phyloP scores from a whole-genome alignment of 208 protist species.

The Trypanosoma mega region DNA sequence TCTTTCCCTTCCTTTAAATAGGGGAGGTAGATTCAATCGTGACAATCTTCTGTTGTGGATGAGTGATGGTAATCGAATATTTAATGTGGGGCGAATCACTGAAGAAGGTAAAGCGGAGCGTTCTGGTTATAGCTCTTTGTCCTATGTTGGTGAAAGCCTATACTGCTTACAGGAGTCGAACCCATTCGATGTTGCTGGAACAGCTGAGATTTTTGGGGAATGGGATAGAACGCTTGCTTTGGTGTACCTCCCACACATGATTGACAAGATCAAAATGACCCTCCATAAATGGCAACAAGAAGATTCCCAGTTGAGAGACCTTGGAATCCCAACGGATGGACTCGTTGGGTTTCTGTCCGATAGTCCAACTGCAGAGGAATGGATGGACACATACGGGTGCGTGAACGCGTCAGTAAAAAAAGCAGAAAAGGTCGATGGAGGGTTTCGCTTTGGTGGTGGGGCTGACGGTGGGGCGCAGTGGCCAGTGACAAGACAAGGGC shows the following conservation, averaged over 20 bases:
- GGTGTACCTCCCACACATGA: not conserved
- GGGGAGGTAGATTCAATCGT: not conserved
- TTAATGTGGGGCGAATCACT: not conserved
- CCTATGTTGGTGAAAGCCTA: not conserved
- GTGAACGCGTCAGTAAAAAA: slow-evolving; percentile 1
- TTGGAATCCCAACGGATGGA: slow-evolving; percentile 5
- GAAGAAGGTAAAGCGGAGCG: not conserved
- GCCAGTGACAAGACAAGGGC: slow-evolving; percentile 23
- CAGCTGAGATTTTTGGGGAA: not conserved
- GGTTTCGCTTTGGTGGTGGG: slow-evolving; percentile 2
- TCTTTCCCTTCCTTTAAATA: not conserved
- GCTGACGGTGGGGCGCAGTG: slow-evolving; percentile 12
- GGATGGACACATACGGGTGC: slow-evolving; percentile 12
- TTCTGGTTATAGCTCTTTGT: not conserved
- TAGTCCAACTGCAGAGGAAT: not conserved
- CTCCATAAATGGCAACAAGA: not conserved
- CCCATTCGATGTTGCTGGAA: not conserved
- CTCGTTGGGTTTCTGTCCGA: slow-evolving; percentile 12
- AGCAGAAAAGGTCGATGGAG: not conserved
- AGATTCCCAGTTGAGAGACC: not conserved
- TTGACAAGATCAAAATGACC: not conserved
- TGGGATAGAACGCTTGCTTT: not conserved
- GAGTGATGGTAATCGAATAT: not conserved
- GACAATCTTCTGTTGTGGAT: not conserved
- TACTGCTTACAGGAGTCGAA: not conserved